These are phyloP conservation scores for Phytophthora citricola DNA, from an alignment of 352 stramenopile species.

Conservation along the genomic window DNA sequence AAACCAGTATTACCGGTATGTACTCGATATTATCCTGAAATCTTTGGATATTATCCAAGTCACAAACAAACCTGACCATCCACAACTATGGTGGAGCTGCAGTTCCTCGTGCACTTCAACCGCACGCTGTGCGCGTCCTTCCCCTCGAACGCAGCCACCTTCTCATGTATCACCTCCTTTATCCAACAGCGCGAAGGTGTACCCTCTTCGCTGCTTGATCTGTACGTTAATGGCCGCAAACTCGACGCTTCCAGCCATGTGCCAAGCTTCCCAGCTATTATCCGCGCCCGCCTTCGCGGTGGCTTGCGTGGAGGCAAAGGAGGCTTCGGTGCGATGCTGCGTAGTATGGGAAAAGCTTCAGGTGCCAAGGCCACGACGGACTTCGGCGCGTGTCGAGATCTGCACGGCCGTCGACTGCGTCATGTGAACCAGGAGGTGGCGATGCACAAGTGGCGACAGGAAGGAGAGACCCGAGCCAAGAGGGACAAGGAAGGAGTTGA, in stretches of 20 bases:
- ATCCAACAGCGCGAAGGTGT: conserved; percentile 59
- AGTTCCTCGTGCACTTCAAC: conserved; percentile 87
- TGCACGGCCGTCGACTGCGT: conserved; percentile 79
- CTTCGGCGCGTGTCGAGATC: conserved; percentile 83
- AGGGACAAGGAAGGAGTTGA: conserved; percentile 56
- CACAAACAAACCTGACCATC: too few relatives aligned
- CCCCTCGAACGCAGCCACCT: conserved; percentile 36
- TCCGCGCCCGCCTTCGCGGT: conserved; percentile 68
- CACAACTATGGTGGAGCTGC: conserved; percentile 48
- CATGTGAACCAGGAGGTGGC: conserved; percentile 91
- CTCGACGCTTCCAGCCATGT: conserved; percentile 40
- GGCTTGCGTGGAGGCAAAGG: conserved; percentile 83
- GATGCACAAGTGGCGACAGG: conserved; percentile 82
- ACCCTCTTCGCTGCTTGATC: conserved; percentile 55
- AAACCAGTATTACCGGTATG: background rate
- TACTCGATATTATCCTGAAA: too few relatives aligned
- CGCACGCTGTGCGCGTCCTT: conserved; percentile 79
- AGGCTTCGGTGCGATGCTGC: conserved; percentile 87
- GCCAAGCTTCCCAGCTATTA: conserved; percentile 56
- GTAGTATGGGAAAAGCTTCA: conserved; percentile 78
- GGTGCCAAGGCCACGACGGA: conserved; percentile 74
- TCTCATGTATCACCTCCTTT: conserved; percentile 47
- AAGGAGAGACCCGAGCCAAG: conserved; percentile 53
- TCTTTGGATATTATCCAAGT: background rate
- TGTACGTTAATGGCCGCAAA: conserved; percentile 64